A percentile compares a stretch with the other conserved stretches of the same genome.
These are phyloP conservation scores for Aquanectria penicillioides DNA, from an alignment of 2,329 filamentous ascomycete genomes.

Conservation along the genomic window DNA sequence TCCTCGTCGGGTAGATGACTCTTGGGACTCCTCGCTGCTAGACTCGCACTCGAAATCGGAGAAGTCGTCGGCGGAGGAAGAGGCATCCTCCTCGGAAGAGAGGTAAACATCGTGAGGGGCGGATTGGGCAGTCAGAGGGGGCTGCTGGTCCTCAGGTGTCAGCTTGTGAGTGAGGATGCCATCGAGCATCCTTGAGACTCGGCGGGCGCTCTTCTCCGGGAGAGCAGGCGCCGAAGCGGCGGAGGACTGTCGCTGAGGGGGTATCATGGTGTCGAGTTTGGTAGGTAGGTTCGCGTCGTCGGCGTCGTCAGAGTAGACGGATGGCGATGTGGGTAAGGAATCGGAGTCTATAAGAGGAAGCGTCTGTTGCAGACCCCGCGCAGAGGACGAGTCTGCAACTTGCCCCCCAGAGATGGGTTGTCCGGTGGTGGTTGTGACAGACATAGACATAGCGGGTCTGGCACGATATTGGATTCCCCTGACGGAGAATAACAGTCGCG, in stretches of 20 bases:
- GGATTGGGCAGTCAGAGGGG: slow-evolving; percentile 47
- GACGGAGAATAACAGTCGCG: too few relatives aligned
- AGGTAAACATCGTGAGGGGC: slow-evolving; percentile 70
- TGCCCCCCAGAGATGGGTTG: slow-evolving; percentile 32
- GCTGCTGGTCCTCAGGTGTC: slow-evolving; percentile 42
- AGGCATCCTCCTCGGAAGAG: slow-evolving; percentile 73
- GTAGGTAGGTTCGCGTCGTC: slow-evolving; percentile 33
- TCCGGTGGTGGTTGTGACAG: slow-evolving; percentile 31
- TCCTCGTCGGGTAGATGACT: slow-evolving; percentile 43
- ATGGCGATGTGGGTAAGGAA: slow-evolving; percentile 38
- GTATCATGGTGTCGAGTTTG: slow-evolving; percentile 42
- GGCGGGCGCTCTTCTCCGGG: slow-evolving; percentile 60
- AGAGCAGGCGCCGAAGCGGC: slow-evolving; percentile 53
- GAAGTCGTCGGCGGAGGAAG: slow-evolving; percentile 69
- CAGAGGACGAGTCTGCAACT: slow-evolving; percentile 26
- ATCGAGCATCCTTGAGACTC: slow-evolving; percentile 55
- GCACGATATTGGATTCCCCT: slow-evolving; percentile 23
- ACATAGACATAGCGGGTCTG: slow-evolving; percentile 37
- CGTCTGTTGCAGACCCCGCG: slow-evolving; percentile 29
- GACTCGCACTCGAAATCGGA: slow-evolving; percentile 65
- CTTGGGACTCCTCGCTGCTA: slow-evolving; percentile 48
- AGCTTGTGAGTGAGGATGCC: slow-evolving; percentile 46
- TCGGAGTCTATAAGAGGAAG: slow-evolving; percentile 41
- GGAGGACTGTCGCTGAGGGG: slow-evolving; percentile 36
- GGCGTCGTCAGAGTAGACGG: slow-evolving; percentile 39